Percentiles rank a stretch among this genome's conserved stretches.
Conservation (phyloP, 257 asterid species). For the Scutellaria baicalensis region DNA sequence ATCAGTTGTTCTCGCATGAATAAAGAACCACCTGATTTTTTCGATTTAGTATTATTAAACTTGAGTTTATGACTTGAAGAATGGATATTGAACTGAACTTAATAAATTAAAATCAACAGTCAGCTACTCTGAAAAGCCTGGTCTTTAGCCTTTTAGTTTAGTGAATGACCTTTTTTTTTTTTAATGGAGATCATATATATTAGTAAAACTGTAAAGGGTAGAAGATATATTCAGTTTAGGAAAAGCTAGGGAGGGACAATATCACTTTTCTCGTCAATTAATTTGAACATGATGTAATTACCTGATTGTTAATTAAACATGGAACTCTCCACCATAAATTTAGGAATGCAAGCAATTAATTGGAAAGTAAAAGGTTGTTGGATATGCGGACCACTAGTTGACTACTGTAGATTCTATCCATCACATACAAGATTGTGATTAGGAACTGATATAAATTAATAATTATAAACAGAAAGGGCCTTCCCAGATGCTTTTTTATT, state of each 20-base stretch:
- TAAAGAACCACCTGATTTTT: not conserved
- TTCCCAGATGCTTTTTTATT: slow-evolving; percentile 1
- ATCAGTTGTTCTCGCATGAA: not conserved
- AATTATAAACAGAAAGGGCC: not conserved
- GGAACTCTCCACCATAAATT: not conserved
- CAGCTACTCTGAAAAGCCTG: not conserved
- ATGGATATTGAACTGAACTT: not conserved
- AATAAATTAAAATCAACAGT: not conserved
- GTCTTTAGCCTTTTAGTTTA: not conserved
- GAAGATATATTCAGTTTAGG: not conserved
- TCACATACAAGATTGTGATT: not conserved
- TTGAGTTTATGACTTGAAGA: not conserved
- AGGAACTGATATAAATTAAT: not conserved
- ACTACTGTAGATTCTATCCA: not conserved
- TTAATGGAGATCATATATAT: not conserved
- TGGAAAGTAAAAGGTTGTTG: not conserved
- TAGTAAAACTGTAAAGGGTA: not conserved
- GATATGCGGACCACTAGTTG: slow-evolving; percentile 4
- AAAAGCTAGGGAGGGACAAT: not conserved
- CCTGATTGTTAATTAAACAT: not conserved
- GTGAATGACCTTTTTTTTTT: not conserved
- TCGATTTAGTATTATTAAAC: not conserved
- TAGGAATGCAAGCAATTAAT: not conserved
- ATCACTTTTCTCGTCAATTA: not conserved
- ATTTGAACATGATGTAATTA: not conserved